phyloP scores from a whole-genome alignment of 306 rosid species.

The Cercis canadensis region DNA sequence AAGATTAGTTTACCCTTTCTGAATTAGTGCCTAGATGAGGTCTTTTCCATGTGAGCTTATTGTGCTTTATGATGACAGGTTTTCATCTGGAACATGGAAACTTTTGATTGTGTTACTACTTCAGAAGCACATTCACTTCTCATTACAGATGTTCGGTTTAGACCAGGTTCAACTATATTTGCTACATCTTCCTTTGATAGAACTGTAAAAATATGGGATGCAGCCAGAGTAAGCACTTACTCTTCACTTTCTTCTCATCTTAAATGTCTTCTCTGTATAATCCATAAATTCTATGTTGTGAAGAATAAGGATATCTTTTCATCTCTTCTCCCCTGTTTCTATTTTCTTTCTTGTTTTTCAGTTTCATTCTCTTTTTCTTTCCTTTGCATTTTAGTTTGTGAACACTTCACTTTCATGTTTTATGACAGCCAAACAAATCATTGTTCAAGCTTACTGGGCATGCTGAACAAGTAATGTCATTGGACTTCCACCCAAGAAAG shows the following conservation, averaged over 20 bases:
- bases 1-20: conserved; percentile 33
- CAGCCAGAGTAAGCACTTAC: conserved; percentile 53
- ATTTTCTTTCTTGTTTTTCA: neutral
- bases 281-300: neutral
- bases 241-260: conserved; percentile 28
- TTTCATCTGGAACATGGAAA: conserved; percentile 68
- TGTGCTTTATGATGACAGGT: conserved; percentile 46
- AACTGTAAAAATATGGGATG: conserved; percentile 71
- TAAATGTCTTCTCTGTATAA: conserved; percentile 12
- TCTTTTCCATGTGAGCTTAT: conserved; percentile 36
- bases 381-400: conserved; percentile 5
- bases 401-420: conserved; percentile 17
- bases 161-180: conserved; percentile 54
- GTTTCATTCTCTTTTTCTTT: conserved; percentile 8
- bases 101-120: conserved; percentile 41
- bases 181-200: conserved; percentile 76
- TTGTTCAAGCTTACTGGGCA: conserved; percentile 50
- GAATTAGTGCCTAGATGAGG: conserved; percentile 5
- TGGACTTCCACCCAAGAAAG: conserved; percentile 73
- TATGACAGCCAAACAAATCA: conserved; percentile 48
- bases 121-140: conserved; percentile 56
- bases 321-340: conserved; percentile 21
- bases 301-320: conserved; percentile 18
- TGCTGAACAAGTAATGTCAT: conserved; percentile 61
- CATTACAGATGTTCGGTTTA: conserved; percentile 69